Evolutionary conservation across 1,284 basidiomycete genomes (phyloP).

Genomic region (Clitocybe nebularis): DNA sequence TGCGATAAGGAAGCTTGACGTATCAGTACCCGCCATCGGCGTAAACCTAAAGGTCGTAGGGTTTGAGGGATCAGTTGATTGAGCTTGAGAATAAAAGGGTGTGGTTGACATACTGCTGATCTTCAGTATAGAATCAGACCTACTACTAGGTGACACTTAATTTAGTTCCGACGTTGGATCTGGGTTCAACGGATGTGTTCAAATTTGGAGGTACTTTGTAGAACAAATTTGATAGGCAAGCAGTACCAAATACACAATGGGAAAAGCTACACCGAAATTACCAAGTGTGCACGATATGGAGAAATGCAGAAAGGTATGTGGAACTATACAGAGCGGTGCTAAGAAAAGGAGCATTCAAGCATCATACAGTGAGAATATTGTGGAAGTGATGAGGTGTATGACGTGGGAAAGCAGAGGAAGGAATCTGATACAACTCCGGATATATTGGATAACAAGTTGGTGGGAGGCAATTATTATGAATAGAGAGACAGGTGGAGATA

Average conservation of each 20-base stretch:
- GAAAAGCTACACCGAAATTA: slow-evolving; percentile 11
- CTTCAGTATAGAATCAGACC: no score
- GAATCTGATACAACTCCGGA: slow-evolving; percentile 24
- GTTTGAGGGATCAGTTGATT: no score
- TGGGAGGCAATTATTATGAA: slow-evolving; percentile 9
- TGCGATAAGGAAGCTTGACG: slow-evolving; percentile 44
- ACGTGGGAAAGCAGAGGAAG: slow-evolving; percentile 6
- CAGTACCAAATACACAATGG: slow-evolving; percentile 12
- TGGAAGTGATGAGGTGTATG: slow-evolving; percentile 9
- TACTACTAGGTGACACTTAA: no score
- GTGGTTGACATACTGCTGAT: no score
- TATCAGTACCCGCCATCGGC: slow-evolving; percentile 24
- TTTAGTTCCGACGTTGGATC: no score
- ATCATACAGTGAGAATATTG: slow-evolving; percentile 7
- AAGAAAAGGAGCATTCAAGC: slow-evolving; percentile 6
- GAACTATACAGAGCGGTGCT: slow-evolving; percentile 3
- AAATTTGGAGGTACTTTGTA: no score
- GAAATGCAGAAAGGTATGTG: slow-evolving; percentile 14
- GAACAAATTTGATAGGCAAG: slow-evolving; percentile 5
- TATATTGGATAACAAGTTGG: no score
- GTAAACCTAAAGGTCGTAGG: no score
- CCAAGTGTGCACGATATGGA: slow-evolving; percentile 9
- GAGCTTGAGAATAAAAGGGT: no score
- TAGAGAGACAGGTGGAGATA: slow-evolving; percentile 7
- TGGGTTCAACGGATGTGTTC: no score